Base-by-base conservation (phyloP, 495 filamentous ascomycete genomes). In the Neurospora sublineolata region DNA sequence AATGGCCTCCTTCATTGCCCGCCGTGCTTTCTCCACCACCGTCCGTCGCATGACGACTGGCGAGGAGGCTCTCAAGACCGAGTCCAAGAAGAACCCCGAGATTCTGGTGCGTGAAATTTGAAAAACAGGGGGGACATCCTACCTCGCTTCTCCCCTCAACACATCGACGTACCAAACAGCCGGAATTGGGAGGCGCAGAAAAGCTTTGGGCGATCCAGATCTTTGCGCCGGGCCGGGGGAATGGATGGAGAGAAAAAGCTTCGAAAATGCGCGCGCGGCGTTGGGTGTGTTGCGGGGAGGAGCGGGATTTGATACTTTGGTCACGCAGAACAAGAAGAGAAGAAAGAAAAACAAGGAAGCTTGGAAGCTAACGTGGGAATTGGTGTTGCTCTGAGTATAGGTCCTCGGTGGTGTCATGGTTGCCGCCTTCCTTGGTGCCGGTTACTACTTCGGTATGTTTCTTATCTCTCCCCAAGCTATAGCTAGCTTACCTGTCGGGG, bases 341-440 rank as follows among this genome's bases (percentile, higher is more conserved):
- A 14, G 6, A 36, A 64, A 33, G 30, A 36, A 16, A 60, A 18
- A 16, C 27, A 64, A 64, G 12, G 10, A 37, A 38, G 69, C 38
- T 40, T 36, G 30, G 30, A 69, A 60, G 72, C 76, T 81, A 72
- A 79, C 76, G 71, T 36, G 69, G 37, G 58, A 41, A 38, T 68
- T 27, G 23, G 67, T 23, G 16, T 39, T 73, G 37, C 46, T 36
- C 20, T 9, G 38, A 67, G 37, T 39, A 74, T 75, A 99, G 95
- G 89, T 97, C 76, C 89, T 99, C 69, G 85, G 93, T 73, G 92
- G 88, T 77, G 90, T 99, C 76, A 97, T 99, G 96, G 90, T 92
- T 72, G 89, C 90, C 79, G 91, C 92, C 77, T 92, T 97, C 77
- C 87, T 89, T 71, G 87, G 95, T 79, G 96, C 91, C 71, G 95